A percentile compares a stretch with the other conserved stretches of the same genome.
Evolutionary conservation across 495 filamentous ascomycete genomes (phyloP).

Genomic region (Penicillium lagena): DNA sequence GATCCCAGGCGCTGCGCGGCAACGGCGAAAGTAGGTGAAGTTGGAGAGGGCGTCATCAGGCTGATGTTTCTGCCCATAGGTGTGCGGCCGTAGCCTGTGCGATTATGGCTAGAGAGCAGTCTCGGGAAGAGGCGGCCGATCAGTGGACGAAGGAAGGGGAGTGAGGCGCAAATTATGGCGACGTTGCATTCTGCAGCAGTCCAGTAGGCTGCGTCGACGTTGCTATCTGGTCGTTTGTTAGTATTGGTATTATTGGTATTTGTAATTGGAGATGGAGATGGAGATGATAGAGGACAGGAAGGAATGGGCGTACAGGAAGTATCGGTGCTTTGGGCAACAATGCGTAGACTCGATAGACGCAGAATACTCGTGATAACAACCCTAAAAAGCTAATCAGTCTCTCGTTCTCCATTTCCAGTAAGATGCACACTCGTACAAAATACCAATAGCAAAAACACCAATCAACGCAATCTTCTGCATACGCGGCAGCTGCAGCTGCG

Average conservation of each 20-base stretch:
- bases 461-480: conserved; percentile 47
- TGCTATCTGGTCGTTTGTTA: conserved; percentile 29
- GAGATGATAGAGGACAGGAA: conserved; percentile 15
- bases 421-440: conserved; percentile 35
- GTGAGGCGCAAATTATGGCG: conserved; percentile 76
- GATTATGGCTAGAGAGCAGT: conserved; percentile 43
- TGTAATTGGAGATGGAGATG: no score
- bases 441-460: conserved; percentile 50
- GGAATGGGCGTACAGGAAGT: conserved; percentile 54
- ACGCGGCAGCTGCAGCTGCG: conserved; percentile 40
- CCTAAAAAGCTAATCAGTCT: conserved; percentile 7
- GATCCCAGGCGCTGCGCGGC: conserved; percentile 9
- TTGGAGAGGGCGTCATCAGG: no score
- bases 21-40: background rate
- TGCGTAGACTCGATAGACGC: conserved; percentile 25
- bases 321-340: conserved; percentile 25
- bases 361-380: conserved; percentile 31
- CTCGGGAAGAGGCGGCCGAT: conserved; percentile 65
- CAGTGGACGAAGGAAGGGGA: conserved; percentile 81
- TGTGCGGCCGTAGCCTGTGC: conserved; percentile 11
- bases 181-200: conserved; percentile 80
- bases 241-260: conserved; percentile 40
- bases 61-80: conserved; percentile 1
- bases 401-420: conserved; percentile 50
- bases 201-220: conserved; percentile 58